Evolutionary conservation across 805 yeast genomes (phyloP), one percentile per base, ranked within the genome.

Genomic region (Scheffersomyces spartinae): DNA sequence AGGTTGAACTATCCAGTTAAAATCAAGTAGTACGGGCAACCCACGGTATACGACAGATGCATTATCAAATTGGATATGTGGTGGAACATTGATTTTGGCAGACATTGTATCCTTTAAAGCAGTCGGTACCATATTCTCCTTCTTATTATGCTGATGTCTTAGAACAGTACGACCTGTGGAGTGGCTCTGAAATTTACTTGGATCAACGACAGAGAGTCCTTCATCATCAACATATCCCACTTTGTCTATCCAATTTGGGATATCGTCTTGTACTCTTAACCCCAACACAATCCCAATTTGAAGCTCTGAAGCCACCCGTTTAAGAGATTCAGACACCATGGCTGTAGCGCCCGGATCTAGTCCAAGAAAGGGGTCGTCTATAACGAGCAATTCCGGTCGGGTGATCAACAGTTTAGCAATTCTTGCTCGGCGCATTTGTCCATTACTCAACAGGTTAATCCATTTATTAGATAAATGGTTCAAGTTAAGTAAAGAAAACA

Each of bases 291-390:
- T 63, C 15, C 72, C 54, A 2, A 79, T 74, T 11, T n/a, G 38
- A 32, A 13, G 25, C 21, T 5, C 25, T 9, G 2, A 25, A 9
- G 18, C 29, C 28, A 7, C 44, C 42, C 10, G 67, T 6, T 40
- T 33, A 26, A 83, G 52, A 1, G 77, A 68, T 0, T 54, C 42
- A 10, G 83, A 69, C 11, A 88, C 82, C 6, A 66, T 50, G 1
- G 49, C 32, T 0, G 82, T 58, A 8, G 93, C 86, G 1, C 49
- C 44, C 0, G 94, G 91, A 42, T 88, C 98, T 10, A 88, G 58
- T 0, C 97, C 98, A 20, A 91, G 49, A 40, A 85, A 88, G 7
- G 95, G 95, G 41, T 91, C 97, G 47, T 91, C 97, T 11, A 88
- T 63, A 4, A 88, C 45, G 27, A 85, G 52, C 16, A 85, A 36